Evolutionary conservation across 2,329 filamentous ascomycete species (phyloP).

Genomic region (Paecilomyces sp.): DNA sequence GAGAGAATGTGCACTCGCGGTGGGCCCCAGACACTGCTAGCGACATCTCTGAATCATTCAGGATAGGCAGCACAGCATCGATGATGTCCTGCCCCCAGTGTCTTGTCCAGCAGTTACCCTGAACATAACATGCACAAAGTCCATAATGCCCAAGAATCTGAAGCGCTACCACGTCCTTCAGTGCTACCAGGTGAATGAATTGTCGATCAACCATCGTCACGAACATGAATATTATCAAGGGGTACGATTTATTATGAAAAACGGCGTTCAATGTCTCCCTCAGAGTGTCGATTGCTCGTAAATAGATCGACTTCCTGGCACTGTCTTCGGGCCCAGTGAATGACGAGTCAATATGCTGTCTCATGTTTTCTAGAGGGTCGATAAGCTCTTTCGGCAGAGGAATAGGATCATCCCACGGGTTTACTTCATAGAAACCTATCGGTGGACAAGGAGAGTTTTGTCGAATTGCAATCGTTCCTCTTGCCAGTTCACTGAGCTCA

Average conservation of each 20-base stretch:
- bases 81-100: background rate
- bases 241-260: background rate
- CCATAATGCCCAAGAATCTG: background rate
- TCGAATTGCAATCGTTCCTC: background rate
- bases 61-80: background rate
- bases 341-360: background rate
- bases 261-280: background rate
- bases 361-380: background rate
- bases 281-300: background rate
- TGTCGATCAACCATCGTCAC: background rate
- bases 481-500: background rate
- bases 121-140: background rate
- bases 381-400: background rate
- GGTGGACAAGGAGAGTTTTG: background rate
- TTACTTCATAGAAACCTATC: background rate
- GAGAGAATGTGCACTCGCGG: too few relatives aligned
- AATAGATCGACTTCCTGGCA: background rate
- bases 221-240: background rate
- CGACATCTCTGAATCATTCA: background rate
- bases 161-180: background rate
- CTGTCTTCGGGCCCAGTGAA: background rate
- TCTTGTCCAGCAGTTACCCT: background rate
- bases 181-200: background rate
- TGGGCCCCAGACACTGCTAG: too few relatives aligned
- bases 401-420: background rate